Evolutionary conservation across 192 early-diverging fungal species (phyloP).

Genomic region (Podila verticillata): DNA sequence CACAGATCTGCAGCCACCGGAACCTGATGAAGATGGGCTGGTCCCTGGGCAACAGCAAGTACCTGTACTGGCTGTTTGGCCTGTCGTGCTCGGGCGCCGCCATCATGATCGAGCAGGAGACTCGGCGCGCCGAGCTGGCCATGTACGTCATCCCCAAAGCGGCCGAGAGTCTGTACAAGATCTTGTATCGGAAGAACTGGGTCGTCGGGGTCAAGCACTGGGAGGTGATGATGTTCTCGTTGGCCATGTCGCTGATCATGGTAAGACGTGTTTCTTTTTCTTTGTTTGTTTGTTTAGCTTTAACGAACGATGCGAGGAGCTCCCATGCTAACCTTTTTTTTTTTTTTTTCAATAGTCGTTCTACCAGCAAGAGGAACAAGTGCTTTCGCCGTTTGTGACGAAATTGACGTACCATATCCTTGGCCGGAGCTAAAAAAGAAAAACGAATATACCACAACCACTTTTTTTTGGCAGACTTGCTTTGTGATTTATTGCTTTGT

Average conservation of each 20-base stretch:
- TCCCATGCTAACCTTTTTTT: neutral
- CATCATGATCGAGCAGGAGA: slow-evolving; percentile 79
- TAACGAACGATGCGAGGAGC: neutral
- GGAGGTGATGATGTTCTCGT: slow-evolving; percentile 70
- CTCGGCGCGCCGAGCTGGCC: slow-evolving; percentile 74
- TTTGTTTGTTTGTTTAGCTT: neutral
- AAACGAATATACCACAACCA: neutral
- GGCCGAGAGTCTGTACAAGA: slow-evolving; percentile 68
- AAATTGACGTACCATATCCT: slow-evolving; percentile 41
- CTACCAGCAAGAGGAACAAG: slow-evolving; percentile 67
- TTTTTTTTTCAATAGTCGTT: slow-evolving; percentile 48
- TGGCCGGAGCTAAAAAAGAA: slow-evolving; percentile 16
- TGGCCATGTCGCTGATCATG: slow-evolving; percentile 78
- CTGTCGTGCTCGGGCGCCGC: slow-evolving; percentile 56
- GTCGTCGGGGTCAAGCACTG: slow-evolving; percentile 66
- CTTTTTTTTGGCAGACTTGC: too few species aligned
- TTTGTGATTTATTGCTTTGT: too few species aligned
- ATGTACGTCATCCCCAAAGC: slow-evolving; percentile 85
- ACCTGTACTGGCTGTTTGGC: slow-evolving; percentile 70
- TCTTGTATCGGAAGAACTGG: slow-evolving; percentile 65
- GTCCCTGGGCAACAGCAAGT: slow-evolving; percentile 63
- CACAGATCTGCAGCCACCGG: slow-evolving; percentile 73
- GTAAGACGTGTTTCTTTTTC: slow-evolving; percentile 35
- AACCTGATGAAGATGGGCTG: slow-evolving; percentile 54
- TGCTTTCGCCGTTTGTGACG: slow-evolving; percentile 61